Evolutionary conservation across 2,329 filamentous ascomycete species (phyloP).

Genomic region (Penicillium sp.): DNA sequence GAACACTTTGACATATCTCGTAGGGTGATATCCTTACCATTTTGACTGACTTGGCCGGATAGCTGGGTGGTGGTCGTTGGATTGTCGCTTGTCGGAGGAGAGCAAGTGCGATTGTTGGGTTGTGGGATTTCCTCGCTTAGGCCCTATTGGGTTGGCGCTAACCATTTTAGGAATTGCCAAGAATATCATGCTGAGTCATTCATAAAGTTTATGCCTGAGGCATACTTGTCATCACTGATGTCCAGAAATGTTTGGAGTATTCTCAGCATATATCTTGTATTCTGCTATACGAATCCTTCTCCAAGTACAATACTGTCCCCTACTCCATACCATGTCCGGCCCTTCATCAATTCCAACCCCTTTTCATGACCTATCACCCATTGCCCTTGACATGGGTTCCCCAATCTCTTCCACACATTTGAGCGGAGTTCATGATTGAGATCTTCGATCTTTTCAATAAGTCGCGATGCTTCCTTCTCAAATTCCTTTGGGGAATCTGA

Average conservation of each 20-base stretch:
- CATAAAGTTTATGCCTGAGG: constrained; percentile 1
- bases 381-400: constrained; percentile 48
- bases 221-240: not conserved
- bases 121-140: constrained; percentile 43
- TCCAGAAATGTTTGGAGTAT: not conserved
- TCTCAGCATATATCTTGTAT: not conserved
- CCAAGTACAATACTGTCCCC: constrained; percentile 59
- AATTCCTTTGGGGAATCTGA: constrained; percentile 28
- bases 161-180: constrained; percentile 22
- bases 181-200: constrained; percentile 16
- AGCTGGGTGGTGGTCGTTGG: constrained; percentile 36
- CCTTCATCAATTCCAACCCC: constrained; percentile 66
- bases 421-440: constrained; percentile 66
- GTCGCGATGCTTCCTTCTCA: constrained; percentile 48
- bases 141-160: constrained; percentile 31
- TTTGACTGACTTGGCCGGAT: constrained; percentile 42
- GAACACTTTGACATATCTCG: constrained; percentile 17
- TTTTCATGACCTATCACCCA: constrained; percentile 83
- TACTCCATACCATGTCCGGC: constrained; percentile 77
- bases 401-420: constrained; percentile 57
- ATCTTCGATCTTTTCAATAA: constrained; percentile 62
- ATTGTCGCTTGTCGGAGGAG: constrained; percentile 35
- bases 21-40: constrained; percentile 34
- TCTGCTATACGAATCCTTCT: constrained; percentile 36
- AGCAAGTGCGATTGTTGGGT: constrained; percentile 30